Evolutionary conservation across 306 rosid genomes (phyloP), one percentile per base, ranked within the genome.

Genomic region (Casuarina glauca): DNA sequence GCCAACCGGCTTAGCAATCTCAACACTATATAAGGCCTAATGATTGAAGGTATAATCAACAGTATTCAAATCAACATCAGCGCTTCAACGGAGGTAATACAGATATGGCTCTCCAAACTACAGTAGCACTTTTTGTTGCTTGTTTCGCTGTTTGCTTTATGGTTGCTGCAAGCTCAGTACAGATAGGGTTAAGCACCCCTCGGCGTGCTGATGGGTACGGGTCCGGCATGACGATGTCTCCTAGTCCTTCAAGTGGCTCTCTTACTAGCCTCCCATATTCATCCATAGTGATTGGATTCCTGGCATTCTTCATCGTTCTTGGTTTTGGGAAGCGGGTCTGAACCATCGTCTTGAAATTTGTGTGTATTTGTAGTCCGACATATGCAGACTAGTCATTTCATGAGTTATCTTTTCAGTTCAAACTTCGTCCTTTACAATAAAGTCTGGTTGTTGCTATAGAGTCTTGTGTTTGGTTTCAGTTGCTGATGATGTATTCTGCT

Each of bases 51-150:
- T 62, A 71, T 7, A 78, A 78, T 44, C 74, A 75, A 52, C 12
- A 64, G 42, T 79, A 77, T 66, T 36, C n/a, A 70, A 74, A 44
- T 69, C 36, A 42, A 15, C 13, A 55, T 76, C 62, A 58, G 81
- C 79, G 10, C 67, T 78, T 41, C 26, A 38, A 50, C 32, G 44
- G 67, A 75, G 17, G 51, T 39, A 43, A 48, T 32, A 52, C 57
- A 54, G 43, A 17, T 6, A 90, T 88, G 95, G 91, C 79, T 84
- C 80, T 80, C 20, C 57, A 11, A 44, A 41, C 69, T 51, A 84
- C 63, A 67, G 57, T 82, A 43, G 82, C 83, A 35, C 17, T 81
- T 74, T 55, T 84, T 1, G 75, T 73, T 17, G 74, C 73, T 58
- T 70, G 76, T 20, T 70, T 90, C 26, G 73, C 82, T 10, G 72